A percentile compares a stretch with the other conserved stretches of the same genome.
Conservation (phyloP, 140 eudicot species). For the Cichorium intybus region DNA sequence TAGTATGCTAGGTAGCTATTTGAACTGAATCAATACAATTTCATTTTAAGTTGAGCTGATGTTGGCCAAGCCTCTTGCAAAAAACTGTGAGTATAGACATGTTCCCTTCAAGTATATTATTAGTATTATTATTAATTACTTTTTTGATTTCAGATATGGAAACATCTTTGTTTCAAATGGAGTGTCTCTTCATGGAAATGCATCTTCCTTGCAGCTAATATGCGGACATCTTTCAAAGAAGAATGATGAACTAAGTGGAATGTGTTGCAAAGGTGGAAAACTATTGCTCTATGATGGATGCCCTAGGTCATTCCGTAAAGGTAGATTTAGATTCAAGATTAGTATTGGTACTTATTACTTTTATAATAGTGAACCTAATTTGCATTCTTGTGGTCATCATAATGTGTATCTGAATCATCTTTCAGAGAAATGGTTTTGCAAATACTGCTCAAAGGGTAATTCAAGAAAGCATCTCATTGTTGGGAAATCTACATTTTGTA, state of each 20-base stretch:
- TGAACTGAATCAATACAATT: too few relatives aligned
- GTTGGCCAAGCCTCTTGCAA: conserved; percentile 71
- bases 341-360: too few relatives aligned
- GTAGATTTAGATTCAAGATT: background rate
- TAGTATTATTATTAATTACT: background rate
- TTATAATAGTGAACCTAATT: too few relatives aligned
- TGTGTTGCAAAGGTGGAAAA: conserved; percentile 59
- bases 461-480: too few relatives aligned
- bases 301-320: conserved; percentile 65
- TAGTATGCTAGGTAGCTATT: too few relatives aligned
- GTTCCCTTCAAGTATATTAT: background rate
- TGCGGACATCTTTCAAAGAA: conserved; percentile 24
- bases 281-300: conserved; percentile 70
- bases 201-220: conserved; percentile 38
- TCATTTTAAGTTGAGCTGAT: too few relatives aligned
- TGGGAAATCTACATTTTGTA: too few relatives aligned
- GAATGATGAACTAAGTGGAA: conserved; percentile 56
- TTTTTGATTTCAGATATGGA: conserved; percentile 25
- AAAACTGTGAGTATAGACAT: conserved; percentile 64
- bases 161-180: conserved; percentile 70
- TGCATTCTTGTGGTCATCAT: too few relatives aligned
- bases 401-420: too few relatives aligned
- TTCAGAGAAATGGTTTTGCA: too few relatives aligned
- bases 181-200: conserved; percentile 69
- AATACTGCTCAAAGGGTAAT: too few relatives aligned